These are phyloP conservation scores for Anthracocystis setariae DNA, from an alignment of 1,284 basidiomycete species.

Conservation along the genomic window DNA sequence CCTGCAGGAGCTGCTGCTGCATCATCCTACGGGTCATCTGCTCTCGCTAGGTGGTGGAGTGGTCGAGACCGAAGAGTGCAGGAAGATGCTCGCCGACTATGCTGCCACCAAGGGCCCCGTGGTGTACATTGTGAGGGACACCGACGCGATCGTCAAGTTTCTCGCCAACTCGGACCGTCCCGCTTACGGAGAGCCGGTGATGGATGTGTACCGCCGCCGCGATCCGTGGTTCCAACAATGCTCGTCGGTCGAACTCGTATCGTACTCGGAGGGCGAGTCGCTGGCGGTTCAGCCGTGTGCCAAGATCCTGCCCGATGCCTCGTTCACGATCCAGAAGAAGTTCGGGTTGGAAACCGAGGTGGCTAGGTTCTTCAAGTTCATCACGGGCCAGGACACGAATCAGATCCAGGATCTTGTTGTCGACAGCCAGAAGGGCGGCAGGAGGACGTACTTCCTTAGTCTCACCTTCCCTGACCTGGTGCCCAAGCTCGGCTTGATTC, in stretches of 20 bases:
- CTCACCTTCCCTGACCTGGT: constrained; percentile 90
- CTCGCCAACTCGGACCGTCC: constrained; percentile 85
- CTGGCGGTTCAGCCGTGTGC: constrained; percentile 36
- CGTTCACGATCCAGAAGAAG: constrained; percentile 58
- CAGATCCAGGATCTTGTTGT: constrained; percentile 72
- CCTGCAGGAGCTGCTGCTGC: constrained; percentile 66
- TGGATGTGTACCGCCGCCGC: constrained; percentile 83
- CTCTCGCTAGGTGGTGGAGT: constrained; percentile 91
- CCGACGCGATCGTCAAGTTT: constrained; percentile 80
- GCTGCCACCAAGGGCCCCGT: constrained; percentile 74
- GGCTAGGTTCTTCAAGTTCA: constrained; percentile 83
- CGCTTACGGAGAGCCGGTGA: constrained; percentile 76
- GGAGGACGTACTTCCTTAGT: constrained; percentile 85
- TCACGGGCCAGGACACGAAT: constrained; percentile 80
- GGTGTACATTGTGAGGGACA: constrained; percentile 78
- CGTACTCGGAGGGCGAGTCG: constrained; percentile 70
- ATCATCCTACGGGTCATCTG: constrained; percentile 69
- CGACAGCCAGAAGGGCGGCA: constrained; percentile 26
- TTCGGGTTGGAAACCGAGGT: constrained; percentile 69
- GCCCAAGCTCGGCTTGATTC: constrained; percentile 77
- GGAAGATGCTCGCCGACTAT: constrained; percentile 77
- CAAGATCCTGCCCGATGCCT: constrained; percentile 35
- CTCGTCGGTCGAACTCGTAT: constrained; percentile 84
- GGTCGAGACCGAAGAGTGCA: constrained; percentile 79
- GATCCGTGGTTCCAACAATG: constrained; percentile 89